These are phyloP conservation scores for Coprinellus micaceus DNA, from an alignment of 768 basidiomycete genomes.

Conservation along the genomic window DNA sequence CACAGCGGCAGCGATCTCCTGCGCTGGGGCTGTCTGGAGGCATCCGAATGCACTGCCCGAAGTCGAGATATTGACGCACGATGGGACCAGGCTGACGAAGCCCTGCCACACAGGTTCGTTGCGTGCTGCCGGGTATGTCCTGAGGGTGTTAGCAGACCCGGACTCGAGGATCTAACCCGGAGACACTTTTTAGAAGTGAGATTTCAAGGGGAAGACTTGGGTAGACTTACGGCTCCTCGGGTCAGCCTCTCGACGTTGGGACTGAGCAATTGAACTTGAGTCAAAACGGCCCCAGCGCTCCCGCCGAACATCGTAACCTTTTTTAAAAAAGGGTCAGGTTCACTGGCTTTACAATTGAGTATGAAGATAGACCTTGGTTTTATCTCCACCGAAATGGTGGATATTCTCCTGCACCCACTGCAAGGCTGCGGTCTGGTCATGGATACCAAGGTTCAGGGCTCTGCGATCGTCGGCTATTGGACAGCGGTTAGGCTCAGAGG, in stretches of 20 bases:
- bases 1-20: constrained; percentile 20
- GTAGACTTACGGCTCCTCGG: constrained; percentile 30
- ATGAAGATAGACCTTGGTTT: constrained; percentile 20
- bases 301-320: constrained; percentile 53
- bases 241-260: constrained; percentile 29
- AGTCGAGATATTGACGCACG: constrained; percentile 25
- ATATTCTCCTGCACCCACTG: constrained; percentile 62
- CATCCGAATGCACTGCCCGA: constrained; percentile 34
- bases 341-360: neutral
- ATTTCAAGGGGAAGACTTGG: neutral
- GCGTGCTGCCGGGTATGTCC: constrained; percentile 27
- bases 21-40: constrained; percentile 19
- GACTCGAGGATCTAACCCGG: constrained; percentile 38
- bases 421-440: constrained; percentile 42
- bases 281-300: constrained; percentile 50
- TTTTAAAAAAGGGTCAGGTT: neutral
- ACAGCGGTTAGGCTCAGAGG: neutral
- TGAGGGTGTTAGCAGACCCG: constrained; percentile 35
- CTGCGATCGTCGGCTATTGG: constrained; percentile 29
- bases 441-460: constrained; percentile 44
- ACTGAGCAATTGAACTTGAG: constrained; percentile 35
- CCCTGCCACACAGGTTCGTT: constrained; percentile 34
- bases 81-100: constrained; percentile 34
- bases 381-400: constrained; percentile 54
- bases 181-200: neutral